These are phyloP conservation scores for Barnettozyma pratensis DNA, from an alignment of 805 yeast genomes.

Conservation along the genomic window DNA sequence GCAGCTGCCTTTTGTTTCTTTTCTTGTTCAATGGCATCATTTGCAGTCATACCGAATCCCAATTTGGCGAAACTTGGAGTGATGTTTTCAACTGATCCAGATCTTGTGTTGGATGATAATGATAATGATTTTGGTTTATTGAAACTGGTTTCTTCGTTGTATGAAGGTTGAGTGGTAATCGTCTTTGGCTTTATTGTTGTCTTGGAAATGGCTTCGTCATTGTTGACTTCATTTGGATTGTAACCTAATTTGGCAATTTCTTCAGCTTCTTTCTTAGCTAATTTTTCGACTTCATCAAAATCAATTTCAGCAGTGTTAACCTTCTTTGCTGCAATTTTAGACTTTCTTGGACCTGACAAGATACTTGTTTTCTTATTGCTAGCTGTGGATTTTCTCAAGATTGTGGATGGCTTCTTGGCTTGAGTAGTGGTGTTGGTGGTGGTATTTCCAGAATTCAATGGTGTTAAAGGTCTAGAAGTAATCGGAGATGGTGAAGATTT, in stretches of 20 bases:
- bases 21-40: constrained; percentile 46
- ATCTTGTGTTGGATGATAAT: constrained; percentile 6
- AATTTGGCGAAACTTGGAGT: constrained; percentile 73
- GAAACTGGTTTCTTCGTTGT: constrained; percentile 4
- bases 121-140: neutral
- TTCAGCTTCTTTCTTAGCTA: constrained; percentile 79
- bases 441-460: constrained; percentile 7
- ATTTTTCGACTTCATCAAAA: constrained; percentile 64
- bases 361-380: constrained; percentile 35
- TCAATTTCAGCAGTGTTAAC: constrained; percentile 48
- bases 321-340: constrained; percentile 57
- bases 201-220: constrained; percentile 9
- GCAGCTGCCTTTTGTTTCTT: constrained; percentile 41
- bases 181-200: constrained; percentile 17
- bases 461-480: constrained; percentile 28
- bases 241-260: constrained; percentile 44
- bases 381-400: constrained; percentile 26
- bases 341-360: constrained; percentile 51
- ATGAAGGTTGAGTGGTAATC: constrained; percentile 21
- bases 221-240: constrained; percentile 29
- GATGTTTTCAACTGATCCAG: constrained; percentile 34
- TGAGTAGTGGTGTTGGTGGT: constrained; percentile 12
- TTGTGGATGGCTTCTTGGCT: constrained; percentile 24
- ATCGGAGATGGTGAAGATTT: constrained; percentile 46
- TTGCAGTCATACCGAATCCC: constrained; percentile 85